These are phyloP conservation scores for Podila epicladia DNA, from an alignment of 192 early-diverging fungal species.

Conservation along the genomic window DNA sequence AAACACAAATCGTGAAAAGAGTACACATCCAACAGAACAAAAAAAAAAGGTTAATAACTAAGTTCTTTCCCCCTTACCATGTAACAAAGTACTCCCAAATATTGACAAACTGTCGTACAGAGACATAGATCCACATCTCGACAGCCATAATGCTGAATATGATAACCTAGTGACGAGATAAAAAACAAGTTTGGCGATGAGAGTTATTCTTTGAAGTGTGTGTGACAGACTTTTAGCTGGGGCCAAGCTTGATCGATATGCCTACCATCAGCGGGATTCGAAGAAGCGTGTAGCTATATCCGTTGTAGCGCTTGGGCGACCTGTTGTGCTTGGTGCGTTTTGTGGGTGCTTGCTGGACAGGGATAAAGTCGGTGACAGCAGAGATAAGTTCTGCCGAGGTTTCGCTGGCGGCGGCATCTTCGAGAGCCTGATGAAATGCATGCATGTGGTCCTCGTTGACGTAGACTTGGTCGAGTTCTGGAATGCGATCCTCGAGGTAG, in stretches of 20 bases:
- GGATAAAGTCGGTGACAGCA: conserved; percentile 62
- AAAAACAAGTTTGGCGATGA: background rate
- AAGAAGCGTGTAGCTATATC: conserved; percentile 60
- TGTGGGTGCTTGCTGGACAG: conserved; percentile 46
- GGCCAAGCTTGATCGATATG: background rate
- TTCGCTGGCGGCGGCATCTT: conserved; percentile 51
- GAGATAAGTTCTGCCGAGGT: conserved; percentile 60
- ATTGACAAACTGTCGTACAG: conserved; percentile 67
- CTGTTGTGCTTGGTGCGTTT: conserved; percentile 26
- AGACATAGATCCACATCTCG: conserved; percentile 68
- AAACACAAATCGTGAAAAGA: background rate
- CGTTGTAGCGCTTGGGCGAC: conserved; percentile 35
- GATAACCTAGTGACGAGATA: conserved; percentile 38
- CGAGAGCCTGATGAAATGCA: conserved; percentile 56
- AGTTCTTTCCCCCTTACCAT: conserved; percentile 53
- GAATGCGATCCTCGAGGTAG: conserved; percentile 1
- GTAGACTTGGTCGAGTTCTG: conserved; percentile 53
- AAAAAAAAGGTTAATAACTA: background rate
- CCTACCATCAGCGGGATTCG: conserved; percentile 65
- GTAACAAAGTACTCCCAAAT: conserved; percentile 71
- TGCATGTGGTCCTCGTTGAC: conserved; percentile 60
- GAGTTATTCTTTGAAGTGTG: background rate
- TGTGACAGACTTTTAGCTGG: no score
- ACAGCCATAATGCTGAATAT: conserved; percentile 67
- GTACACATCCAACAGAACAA: background rate